Percentiles rank a stretch among this genome's conserved stretches.
phyloP scores from a whole-genome alignment of 2,329 filamentous ascomycete species.

The Aphanoascus verrucosus region DNA sequence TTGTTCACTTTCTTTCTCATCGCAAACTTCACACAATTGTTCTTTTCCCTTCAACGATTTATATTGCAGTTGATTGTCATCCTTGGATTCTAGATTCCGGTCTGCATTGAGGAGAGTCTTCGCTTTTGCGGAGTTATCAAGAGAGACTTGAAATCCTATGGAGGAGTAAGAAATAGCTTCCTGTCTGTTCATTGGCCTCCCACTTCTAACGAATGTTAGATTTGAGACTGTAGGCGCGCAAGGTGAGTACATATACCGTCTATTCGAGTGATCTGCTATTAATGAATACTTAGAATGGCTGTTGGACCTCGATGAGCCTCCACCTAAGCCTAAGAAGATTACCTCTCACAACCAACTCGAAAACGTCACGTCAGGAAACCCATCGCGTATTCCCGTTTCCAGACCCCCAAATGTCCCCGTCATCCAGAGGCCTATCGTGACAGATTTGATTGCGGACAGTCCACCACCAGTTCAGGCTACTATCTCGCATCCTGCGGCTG shows the following conservation, averaged over 20 bases:
- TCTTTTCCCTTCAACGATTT: background rate
- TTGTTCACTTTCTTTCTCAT: background rate
- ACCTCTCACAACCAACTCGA: background rate
- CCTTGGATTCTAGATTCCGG: background rate
- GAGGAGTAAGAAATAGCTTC: conserved; percentile 8
- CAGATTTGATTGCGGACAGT: background rate
- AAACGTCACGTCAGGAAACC: background rate
- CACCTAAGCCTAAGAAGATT: background rate
- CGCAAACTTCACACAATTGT: background rate
- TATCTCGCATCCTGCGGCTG: background rate
- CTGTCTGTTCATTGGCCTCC: background rate
- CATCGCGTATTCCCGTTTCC: background rate
- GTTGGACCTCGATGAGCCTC: conserved; percentile 1
- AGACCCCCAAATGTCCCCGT: background rate
- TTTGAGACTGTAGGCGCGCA: conserved; percentile 11
- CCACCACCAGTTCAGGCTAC: background rate
- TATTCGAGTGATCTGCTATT: background rate
- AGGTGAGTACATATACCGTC: conserved; percentile 4
- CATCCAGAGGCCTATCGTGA: background rate
- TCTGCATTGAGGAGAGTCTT: too few species aligned
- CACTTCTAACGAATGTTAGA: conserved; percentile 9
- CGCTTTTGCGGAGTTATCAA: background rate
- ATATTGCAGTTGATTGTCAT: background rate
- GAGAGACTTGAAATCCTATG: background rate
- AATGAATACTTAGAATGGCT: conserved; percentile 9